Base-by-base conservation (phyloP, 352 stramenopile species). In the Globisporangium cylindrosporum region DNA sequence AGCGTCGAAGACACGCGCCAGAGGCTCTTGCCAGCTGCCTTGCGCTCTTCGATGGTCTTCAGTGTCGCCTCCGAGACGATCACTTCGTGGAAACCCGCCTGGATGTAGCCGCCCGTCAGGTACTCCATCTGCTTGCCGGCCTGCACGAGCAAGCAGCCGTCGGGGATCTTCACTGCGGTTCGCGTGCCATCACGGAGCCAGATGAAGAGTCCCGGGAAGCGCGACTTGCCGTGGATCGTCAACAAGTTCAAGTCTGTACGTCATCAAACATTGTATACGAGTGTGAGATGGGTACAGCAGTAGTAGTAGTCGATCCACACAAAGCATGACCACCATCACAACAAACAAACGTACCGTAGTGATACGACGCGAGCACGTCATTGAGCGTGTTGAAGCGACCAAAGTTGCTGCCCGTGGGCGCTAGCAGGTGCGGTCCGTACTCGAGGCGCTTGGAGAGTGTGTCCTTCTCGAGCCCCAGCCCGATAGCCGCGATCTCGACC, bases 31-130 rank as follows among this genome's bases (percentile, higher is more conserved):
- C 82, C 84, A 20, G 75, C 76, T 3, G 69, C 73, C 66, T 93
- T 96, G 29, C 83, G 78, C 60, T 83, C 62, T n/a, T 77, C 73
- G 36, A 97, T 97, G 7, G 77, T 76, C 24, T 91, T 69, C 1
- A 91, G 62, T 20, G 92, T 97, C n/a, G 79, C 70, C 12, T 95
- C 76, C 9, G 79, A 82, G 34, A 97, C 79, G 25, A 96, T 80
- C 43, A 98, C 92, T 80, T 98, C 93, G 68, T 98, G 93, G 75
- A 98, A 98, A 22, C 93, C 93, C 18, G 93, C 93, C 70, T 95
- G 73, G 24, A 98, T 77, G 77, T 97, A 89, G 56, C 93, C 93
- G 59, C 90, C 93, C 6, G 93, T 98, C 48, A 98, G 73, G 72
- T 97, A 95, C 69, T 98, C 92, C 59, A 97, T 90, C 73, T 98